phyloP scores from a whole-genome alignment of 306 rosid species.

The Pterocarpus macrocarpus region DNA sequence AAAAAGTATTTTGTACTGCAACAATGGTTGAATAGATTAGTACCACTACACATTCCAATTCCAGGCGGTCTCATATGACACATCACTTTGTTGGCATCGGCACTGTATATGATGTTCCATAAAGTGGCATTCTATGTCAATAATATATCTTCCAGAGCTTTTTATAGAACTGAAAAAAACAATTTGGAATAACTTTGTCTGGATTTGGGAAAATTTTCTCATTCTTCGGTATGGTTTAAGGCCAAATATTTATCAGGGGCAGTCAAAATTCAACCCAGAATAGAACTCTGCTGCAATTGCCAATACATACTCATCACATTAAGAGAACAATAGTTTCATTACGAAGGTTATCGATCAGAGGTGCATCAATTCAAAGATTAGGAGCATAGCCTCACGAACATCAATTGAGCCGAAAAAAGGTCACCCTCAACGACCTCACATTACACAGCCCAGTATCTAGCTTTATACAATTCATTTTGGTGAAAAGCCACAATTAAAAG shows the following conservation, averaged over 20 bases:
- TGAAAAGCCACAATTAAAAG: slow-evolving; percentile 8
- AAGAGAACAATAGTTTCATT: neutral
- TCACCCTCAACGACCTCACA: neutral
- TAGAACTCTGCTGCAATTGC: neutral
- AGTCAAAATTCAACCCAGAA: neutral
- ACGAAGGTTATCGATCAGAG: neutral
- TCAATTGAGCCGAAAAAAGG: neutral
- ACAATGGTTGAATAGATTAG: neutral
- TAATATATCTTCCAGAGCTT: too few relatives aligned
- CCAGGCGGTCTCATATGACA: neutral
- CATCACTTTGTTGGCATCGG: neutral
- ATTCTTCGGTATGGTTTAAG: neutral
- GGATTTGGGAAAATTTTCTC: too few relatives aligned
- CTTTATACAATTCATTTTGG: slow-evolving; percentile 19
- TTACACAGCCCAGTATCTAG: neutral
- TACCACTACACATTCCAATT: neutral
- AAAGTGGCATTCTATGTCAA: too few relatives aligned
- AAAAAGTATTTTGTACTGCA: neutral
- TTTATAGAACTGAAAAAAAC: too few relatives aligned
- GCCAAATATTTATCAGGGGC: neutral
- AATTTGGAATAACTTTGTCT: too few relatives aligned
- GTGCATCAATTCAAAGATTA: neutral
- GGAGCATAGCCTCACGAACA: neutral
- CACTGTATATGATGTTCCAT: neutral
- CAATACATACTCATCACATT: neutral